Conservation (phyloP, 2,329 filamentous ascomycete species). For the Penicillium sp. region DNA sequence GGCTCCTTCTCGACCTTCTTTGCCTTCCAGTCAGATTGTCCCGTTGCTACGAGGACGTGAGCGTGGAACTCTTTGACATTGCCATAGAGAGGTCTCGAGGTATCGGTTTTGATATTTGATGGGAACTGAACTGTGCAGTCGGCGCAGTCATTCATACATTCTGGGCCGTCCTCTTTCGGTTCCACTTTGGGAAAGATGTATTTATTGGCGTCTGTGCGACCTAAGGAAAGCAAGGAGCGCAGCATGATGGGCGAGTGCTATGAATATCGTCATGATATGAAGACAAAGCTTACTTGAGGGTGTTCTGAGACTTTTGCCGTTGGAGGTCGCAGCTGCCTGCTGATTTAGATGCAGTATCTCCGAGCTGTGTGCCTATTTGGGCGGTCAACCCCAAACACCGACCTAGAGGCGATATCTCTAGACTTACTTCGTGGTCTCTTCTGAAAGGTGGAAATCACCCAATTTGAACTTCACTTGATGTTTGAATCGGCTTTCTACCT, state of each 20-base stretch:
- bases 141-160: constrained; percentile 38
- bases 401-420: too few species aligned
- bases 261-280: not conserved
- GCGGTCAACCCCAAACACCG: too few species aligned
- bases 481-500: too few species aligned
- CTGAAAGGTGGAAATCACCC: too few species aligned
- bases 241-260: constrained; percentile 25
- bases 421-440: too few species aligned
- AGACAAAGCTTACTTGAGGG: not conserved
- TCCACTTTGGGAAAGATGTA: constrained; percentile 42
- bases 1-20: constrained; percentile 32
- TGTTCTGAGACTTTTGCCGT: not conserved
- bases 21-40: constrained; percentile 39
- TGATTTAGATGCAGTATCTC: too few species aligned
- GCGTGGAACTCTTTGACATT: constrained; percentile 37
- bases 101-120: constrained; percentile 38
- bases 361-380: too few species aligned
- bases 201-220: constrained; percentile 21
- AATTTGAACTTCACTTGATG: too few species aligned
- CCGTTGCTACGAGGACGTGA: constrained; percentile 41
- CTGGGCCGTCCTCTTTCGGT: constrained; percentile 33
- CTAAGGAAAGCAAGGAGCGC: constrained; percentile 33
- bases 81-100: constrained; percentile 32
- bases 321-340: too few species aligned
- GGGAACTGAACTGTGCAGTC: constrained; percentile 40